Evolutionary conservation across 1,284 basidiomycete genomes (phyloP).

Genomic region (Farysia itapuensis): DNA sequence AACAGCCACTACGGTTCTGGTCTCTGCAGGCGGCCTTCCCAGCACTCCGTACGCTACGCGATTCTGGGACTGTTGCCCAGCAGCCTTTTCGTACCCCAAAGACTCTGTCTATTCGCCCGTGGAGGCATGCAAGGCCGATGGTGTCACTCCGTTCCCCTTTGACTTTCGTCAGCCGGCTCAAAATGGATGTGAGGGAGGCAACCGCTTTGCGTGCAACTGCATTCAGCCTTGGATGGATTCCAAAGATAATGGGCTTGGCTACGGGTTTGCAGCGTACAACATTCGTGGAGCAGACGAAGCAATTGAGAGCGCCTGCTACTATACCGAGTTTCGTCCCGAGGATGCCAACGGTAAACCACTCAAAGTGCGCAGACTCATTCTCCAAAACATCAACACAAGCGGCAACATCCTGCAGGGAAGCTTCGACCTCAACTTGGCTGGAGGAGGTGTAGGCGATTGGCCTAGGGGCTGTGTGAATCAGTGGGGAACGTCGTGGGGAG

Average conservation of each 20-base stretch:
- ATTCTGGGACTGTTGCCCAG: slow-evolving; percentile 22
- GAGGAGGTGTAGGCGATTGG: slow-evolving; percentile 23
- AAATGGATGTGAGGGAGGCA: slow-evolving; percentile 17
- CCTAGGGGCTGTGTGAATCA: slow-evolving; percentile 15
- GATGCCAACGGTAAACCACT: slow-evolving; percentile 18
- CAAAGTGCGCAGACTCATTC: slow-evolving; percentile 20
- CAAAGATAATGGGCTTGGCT: slow-evolving; percentile 10
- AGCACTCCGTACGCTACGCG: slow-evolving; percentile 15
- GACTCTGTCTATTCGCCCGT: slow-evolving; percentile 3
- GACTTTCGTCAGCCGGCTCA: background rate
- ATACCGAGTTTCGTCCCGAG: slow-evolving; percentile 7
- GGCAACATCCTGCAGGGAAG: slow-evolving; percentile 6
- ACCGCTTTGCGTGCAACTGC: slow-evolving; percentile 17
- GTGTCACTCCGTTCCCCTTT: slow-evolving; percentile 7
- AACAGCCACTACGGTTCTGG: background rate
- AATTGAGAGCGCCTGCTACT: slow-evolving; percentile 21
- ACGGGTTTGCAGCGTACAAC: slow-evolving; percentile 29
- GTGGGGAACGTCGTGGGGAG: slow-evolving; percentile 17
- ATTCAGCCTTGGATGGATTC: slow-evolving; percentile 21
- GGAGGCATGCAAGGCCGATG: slow-evolving; percentile 20
- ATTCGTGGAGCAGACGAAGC: slow-evolving; percentile 7
- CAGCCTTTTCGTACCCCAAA: slow-evolving; percentile 1
- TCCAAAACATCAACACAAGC: slow-evolving; percentile 35
- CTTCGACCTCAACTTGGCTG: slow-evolving; percentile 21
- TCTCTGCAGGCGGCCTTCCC: background rate